phyloP scores from a whole-genome alignment of 1,284 basidiomycete genomes.

The Tilletia walkeri region DNA sequence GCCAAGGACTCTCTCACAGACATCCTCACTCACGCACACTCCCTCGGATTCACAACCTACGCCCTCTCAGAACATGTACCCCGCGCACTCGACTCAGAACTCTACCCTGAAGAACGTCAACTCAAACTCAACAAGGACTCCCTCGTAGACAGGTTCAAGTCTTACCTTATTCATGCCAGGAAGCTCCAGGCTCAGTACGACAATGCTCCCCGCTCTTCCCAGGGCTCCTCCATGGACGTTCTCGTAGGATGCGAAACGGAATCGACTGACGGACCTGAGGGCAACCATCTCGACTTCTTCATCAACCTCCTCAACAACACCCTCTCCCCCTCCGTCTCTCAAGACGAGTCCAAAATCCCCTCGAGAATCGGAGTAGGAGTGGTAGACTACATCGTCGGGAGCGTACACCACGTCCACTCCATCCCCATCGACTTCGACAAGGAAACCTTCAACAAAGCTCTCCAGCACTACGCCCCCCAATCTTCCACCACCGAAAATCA shows the following conservation, averaged over 20 bases:
- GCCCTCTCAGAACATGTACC: slow-evolving; percentile 94
- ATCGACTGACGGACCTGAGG: slow-evolving; percentile 65
- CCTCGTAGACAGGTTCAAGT: slow-evolving; percentile 66
- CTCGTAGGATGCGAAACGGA: slow-evolving; percentile 93
- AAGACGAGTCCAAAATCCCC: slow-evolving; percentile 18
- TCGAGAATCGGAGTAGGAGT: slow-evolving; percentile 25
- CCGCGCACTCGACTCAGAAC: slow-evolving; percentile 72
- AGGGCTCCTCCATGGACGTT: slow-evolving; percentile 63
- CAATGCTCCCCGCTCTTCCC: neutral
- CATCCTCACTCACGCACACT: slow-evolving; percentile 74
- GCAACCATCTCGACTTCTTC: slow-evolving; percentile 60
- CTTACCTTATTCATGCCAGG: slow-evolving; percentile 73
- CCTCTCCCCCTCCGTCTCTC: neutral
- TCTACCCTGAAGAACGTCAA: slow-evolving; percentile 65
- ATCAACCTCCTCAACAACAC: slow-evolving; percentile 59
- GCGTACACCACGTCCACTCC: slow-evolving; percentile 82
- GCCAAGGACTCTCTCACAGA: slow-evolving; percentile 74
- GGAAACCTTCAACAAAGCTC: slow-evolving; percentile 66
- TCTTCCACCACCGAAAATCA: neutral
- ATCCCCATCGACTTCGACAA: slow-evolving; percentile 92
- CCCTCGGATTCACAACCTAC: slow-evolving; percentile 75
- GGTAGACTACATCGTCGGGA: slow-evolving; percentile 89
- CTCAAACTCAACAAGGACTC: slow-evolving; percentile 58
- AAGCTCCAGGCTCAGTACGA: slow-evolving; percentile 63
- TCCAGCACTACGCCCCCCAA: slow-evolving; percentile 59